Evolutionary conservation across 345 rosid genomes (phyloP).

Genomic region (Gossypium raimondii): DNA sequence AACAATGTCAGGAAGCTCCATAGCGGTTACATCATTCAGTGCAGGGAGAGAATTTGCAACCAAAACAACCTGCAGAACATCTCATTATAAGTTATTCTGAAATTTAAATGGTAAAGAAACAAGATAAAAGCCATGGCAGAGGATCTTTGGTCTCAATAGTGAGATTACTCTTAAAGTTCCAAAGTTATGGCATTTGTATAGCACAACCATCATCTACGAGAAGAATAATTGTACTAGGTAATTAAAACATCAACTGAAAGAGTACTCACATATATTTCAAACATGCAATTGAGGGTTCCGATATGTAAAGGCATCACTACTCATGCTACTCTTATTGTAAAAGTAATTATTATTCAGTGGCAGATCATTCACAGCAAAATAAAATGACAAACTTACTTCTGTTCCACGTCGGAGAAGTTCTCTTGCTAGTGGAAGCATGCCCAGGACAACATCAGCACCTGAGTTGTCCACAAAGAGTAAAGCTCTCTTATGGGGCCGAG

Average conservation of each 20-base stretch:
- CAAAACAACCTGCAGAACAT: slow-evolving; percentile 71
- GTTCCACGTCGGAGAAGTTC: slow-evolving; percentile 95
- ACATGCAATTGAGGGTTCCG: neutral
- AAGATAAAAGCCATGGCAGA: slow-evolving; percentile 7
- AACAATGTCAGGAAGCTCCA: slow-evolving; percentile 95
- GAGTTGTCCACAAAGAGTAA: slow-evolving; percentile 96
- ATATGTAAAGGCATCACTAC: neutral
- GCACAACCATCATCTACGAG: neutral
- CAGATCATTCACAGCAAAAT: slow-evolving; percentile 2
- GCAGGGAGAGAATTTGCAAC: slow-evolving; percentile 98
- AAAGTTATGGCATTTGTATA: neutral
- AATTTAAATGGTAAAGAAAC: slow-evolving; percentile 9
- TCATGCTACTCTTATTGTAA: neutral
- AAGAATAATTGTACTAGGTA: neutral
- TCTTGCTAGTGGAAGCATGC: slow-evolving; percentile 97
- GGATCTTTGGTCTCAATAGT: neutral
- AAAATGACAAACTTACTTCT: slow-evolving; percentile 48
- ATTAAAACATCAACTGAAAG: neutral
- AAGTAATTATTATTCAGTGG: slow-evolving; percentile 2
- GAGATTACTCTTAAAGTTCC: neutral
- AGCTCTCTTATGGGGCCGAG: slow-evolving; percentile 81
- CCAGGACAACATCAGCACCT: slow-evolving; percentile 88
- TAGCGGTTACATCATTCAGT: slow-evolving; percentile 87
- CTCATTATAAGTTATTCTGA: slow-evolving; percentile 11
- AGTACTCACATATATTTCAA: neutral